Percentiles rank a stretch among this genome's conserved stretches.
Conservation (phyloP, 2,329 filamentous ascomycete species). For the Talaromyces sp. region DNA sequence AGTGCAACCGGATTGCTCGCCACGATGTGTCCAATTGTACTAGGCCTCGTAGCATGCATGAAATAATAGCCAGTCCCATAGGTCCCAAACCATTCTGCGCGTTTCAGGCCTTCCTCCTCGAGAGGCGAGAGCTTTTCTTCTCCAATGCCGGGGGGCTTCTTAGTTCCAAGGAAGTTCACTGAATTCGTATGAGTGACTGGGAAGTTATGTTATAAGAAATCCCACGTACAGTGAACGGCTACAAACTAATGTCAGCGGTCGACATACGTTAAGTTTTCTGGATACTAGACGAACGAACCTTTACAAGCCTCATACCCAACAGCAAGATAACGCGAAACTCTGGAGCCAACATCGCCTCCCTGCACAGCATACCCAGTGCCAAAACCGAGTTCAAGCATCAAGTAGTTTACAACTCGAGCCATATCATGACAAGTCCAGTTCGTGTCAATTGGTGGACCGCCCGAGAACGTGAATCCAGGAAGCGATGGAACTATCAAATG, state of each 20-base stretch:
- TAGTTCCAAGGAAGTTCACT: constrained; percentile 9
- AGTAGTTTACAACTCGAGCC: constrained; percentile 42
- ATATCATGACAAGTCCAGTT: constrained; percentile 38
- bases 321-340: constrained; percentile 39
- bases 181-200: neutral
- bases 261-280: neutral
- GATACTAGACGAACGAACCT: constrained; percentile 23
- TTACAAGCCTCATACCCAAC: constrained; percentile 42
- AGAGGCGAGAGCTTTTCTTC: constrained; percentile 9
- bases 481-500: constrained; percentile 53
- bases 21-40: constrained; percentile 52
- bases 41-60: constrained; percentile 50
- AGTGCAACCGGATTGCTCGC: constrained; percentile 50
- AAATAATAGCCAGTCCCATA: constrained; percentile 45
- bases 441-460: constrained; percentile 40
- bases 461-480: constrained; percentile 50
- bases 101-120: constrained; percentile 4
- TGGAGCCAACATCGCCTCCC: constrained; percentile 52
- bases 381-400: constrained; percentile 52
- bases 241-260: neutral
- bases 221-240: constrained; percentile 9
- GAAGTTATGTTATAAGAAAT: neutral
- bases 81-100: constrained; percentile 6
- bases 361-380: constrained; percentile 47
- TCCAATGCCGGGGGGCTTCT: constrained; percentile 33